Percentiles rank a stretch among this genome's conserved stretches.
Evolutionary conservation across 2,329 filamentous ascomycete species (phyloP).

Genomic region (Sporothrix mexicana): DNA sequence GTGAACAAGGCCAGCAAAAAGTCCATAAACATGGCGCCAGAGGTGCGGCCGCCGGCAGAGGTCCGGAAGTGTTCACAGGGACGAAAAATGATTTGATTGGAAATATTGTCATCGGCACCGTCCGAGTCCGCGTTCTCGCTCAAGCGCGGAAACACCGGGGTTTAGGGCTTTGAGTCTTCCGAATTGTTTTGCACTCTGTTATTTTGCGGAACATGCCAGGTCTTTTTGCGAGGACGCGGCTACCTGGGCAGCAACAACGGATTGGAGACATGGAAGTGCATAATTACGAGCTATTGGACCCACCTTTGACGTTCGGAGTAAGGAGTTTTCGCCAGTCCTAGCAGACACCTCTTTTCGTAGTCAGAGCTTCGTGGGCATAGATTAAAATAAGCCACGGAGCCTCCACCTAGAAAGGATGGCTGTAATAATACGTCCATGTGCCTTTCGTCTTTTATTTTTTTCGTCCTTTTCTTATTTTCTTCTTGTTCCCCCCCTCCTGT

Average conservation of each 20-base stretch:
- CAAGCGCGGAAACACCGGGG: not conserved
- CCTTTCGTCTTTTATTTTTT: not conserved
- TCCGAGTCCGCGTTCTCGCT: too few species aligned
- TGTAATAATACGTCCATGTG: not conserved
- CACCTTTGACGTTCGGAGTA: not conserved
- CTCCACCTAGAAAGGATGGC: too few species aligned
- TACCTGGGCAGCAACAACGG: not conserved
- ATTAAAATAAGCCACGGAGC: too few species aligned
- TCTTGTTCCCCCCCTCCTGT: too few species aligned
- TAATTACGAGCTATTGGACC: not conserved
- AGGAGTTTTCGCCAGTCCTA: too few species aligned
- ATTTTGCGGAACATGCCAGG: slow-evolving; percentile 2
- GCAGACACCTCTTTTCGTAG: too few species aligned
- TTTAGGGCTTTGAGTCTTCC: not conserved
- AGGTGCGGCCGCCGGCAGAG: too few species aligned
- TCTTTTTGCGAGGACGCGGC: not conserved
- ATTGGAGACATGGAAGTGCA: not conserved
- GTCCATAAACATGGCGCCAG: too few species aligned
- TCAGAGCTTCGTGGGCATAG: too few species aligned
- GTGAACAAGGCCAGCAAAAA: not conserved
- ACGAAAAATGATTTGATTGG: too few species aligned
- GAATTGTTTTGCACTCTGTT: not conserved
- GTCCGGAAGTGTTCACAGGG: too few species aligned
- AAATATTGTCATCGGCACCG: too few species aligned
- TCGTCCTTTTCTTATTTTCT: not conserved